phyloP scores from a whole-genome alignment of 371 early-diverging fungal genomes.

The Coemansia sp. region DNA sequence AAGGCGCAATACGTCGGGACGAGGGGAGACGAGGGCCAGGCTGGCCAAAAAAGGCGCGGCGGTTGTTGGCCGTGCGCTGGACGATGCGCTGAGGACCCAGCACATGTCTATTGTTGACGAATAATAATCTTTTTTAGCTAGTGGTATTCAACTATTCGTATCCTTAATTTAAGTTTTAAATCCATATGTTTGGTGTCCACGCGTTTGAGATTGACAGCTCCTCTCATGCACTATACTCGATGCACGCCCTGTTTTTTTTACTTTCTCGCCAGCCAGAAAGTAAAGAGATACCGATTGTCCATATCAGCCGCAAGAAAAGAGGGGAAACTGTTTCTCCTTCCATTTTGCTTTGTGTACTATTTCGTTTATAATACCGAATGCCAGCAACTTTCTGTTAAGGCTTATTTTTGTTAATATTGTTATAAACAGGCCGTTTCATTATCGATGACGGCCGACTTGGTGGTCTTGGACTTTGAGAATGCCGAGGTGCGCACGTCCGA shows the following conservation, averaged over 20 bases:
- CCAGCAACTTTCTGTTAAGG: not conserved
- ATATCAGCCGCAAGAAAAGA: not conserved
- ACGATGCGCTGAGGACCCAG: slow-evolving; percentile 17
- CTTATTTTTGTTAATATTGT: too few relatives aligned
- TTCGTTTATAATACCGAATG: slow-evolving; percentile 4
- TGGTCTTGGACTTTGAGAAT: slow-evolving; percentile 50
- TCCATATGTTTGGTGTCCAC: not conserved
- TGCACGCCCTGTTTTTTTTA: not conserved
- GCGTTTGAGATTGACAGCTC: not conserved
- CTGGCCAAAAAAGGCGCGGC: slow-evolving; percentile 17
- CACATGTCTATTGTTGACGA: slow-evolving; percentile 21
- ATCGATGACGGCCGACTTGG: slow-evolving; percentile 29
- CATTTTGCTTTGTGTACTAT: slow-evolving; percentile 4
- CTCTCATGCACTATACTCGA: not conserved
- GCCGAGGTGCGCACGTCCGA: slow-evolving; percentile 51
- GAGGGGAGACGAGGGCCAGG: too few relatives aligned
- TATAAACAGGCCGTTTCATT: not conserved
- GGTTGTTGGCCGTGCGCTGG: slow-evolving; percentile 14
- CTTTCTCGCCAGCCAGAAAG: not conserved
- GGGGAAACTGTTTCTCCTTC: not conserved
- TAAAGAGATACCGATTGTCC: not conserved
- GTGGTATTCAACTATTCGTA: not conserved
- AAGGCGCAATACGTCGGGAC: not conserved
- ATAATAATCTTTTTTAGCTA: not conserved
- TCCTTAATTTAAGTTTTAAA: not conserved